phyloP scores from a whole-genome alignment of 176 grass and related monocot species.

The Carex parvula region DNA sequence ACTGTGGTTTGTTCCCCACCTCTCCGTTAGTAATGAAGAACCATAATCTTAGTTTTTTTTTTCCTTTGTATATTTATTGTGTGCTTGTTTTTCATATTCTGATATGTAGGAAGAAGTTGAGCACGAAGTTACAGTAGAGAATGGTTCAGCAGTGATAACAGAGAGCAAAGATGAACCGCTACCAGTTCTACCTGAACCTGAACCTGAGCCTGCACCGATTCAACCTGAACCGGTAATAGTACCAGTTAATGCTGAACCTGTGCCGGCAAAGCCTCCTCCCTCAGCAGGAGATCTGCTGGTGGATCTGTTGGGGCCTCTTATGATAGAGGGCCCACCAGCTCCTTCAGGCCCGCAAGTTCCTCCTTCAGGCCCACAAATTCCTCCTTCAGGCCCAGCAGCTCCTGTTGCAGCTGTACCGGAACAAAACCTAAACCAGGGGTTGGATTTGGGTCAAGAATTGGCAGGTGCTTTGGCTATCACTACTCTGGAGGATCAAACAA shows the following conservation, averaged over 20 bases:
- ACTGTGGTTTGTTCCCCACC: conserved; percentile 41
- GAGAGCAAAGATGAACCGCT: conserved; percentile 43
- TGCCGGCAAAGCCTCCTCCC: conserved; percentile 32
- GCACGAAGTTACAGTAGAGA: conserved; percentile 60
- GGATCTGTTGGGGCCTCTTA: conserved; percentile 93
- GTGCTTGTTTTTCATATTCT: conserved; percentile 23
- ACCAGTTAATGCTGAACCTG: conserved; percentile 28
- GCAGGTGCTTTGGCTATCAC: conserved; percentile 81
- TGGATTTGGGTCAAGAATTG: conserved; percentile 51
- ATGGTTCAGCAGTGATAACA: conserved; percentile 43
- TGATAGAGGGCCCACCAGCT: conserved; percentile 77
- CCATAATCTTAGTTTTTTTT: conserved; percentile 3
- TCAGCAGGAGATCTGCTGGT: conserved; percentile 73
- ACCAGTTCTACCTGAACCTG: conserved; percentile 3
- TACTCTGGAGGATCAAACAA: conserved; percentile 74
- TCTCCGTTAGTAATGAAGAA: conserved; percentile 27
- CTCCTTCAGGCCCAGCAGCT: not conserved
- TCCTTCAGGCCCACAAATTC: not conserved
- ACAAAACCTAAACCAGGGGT: conserved; percentile 38
- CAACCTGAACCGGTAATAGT: not conserved
- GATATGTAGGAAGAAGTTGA: conserved; percentile 58
- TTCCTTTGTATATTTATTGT: conserved; percentile 8
- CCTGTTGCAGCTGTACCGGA: conserved; percentile 38
- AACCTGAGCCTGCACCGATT: conserved; percentile 1
- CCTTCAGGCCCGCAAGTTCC: conserved; percentile 7